phyloP scores from a whole-genome alignment of 2,329 filamentous ascomycete species.

The Xylariaceae sp. region DNA sequence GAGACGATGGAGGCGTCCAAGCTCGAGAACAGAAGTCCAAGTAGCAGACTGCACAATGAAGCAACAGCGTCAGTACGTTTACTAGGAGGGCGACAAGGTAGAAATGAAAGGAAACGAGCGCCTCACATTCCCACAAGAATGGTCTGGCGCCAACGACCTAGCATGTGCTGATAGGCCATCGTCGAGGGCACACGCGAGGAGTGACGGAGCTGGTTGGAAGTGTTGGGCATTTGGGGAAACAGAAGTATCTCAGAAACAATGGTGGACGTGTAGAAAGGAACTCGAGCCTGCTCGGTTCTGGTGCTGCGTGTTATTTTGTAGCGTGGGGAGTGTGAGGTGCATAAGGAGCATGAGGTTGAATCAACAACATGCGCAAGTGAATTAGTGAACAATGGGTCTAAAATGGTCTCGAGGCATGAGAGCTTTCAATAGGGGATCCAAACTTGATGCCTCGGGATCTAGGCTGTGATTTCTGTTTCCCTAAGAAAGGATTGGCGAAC shows the following conservation, averaged over 20 bases:
- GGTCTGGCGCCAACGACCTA: slow-evolving; percentile 38
- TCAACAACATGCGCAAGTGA: too few species aligned
- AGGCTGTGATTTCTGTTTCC: too few species aligned
- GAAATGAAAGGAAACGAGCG: slow-evolving; percentile 14
- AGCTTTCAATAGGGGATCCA: too few species aligned
- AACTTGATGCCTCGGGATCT: too few species aligned
- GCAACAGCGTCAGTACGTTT: slow-evolving; percentile 14
- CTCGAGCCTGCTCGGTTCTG: too few species aligned
- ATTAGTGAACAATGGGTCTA: too few species aligned
- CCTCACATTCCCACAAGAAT: slow-evolving; percentile 48
- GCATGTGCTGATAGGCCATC: slow-evolving; percentile 32
- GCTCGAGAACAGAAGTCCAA: slow-evolving; percentile 63
- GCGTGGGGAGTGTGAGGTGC: too few species aligned
- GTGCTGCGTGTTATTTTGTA: too few species aligned
- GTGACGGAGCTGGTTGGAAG: background rate
- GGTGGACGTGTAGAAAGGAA: too few species aligned
- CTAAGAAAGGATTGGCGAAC: too few species aligned
- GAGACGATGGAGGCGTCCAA: slow-evolving; percentile 65
- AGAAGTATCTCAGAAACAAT: background rate
- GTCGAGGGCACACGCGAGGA: background rate
- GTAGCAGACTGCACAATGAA: slow-evolving; percentile 49
- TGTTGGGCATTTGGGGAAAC: background rate
- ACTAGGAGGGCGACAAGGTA: slow-evolving; percentile 12
- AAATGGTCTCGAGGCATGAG: too few species aligned
- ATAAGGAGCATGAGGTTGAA: too few species aligned